A percentile compares a stretch with the other conserved stretches of the same genome.
These are phyloP conservation scores for Hibiscus syriacus DNA, from an alignment of 345 rosid genomes.

Conservation along the genomic window DNA sequence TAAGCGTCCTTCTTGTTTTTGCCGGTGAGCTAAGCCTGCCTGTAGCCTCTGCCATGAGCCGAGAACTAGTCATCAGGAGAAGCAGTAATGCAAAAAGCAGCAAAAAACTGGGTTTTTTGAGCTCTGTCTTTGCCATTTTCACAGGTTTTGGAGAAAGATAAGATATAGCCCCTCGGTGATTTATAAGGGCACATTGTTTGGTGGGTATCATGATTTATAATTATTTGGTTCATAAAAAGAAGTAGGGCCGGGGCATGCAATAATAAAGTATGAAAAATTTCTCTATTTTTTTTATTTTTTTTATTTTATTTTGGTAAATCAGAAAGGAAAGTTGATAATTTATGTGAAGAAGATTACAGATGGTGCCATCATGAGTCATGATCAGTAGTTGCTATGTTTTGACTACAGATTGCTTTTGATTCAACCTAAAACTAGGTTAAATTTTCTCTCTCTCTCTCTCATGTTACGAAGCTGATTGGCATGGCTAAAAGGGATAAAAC, in stretches of 20 bases:
- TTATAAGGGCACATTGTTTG: conserved; percentile 10
- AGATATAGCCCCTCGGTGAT: not conserved
- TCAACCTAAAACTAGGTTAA: not conserved
- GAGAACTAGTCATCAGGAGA: not conserved
- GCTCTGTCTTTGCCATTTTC: conserved; percentile 10
- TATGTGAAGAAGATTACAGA: not conserved
- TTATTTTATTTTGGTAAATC: conserved; percentile 2
- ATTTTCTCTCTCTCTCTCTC: no score
- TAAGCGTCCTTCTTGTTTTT: not conserved
- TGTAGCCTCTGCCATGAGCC: not conserved
- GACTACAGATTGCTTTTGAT: not conserved
- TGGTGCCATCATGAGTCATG: not conserved
- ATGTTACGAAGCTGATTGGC: no score
- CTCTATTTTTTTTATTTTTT: no score
- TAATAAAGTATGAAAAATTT: not conserved
- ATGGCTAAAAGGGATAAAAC: not conserved
- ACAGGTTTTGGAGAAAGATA: not conserved
- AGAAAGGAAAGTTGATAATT: not conserved
- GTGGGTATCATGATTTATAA: conserved; percentile 1
- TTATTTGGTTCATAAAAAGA: not conserved
- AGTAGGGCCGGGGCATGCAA: conserved; percentile 1
- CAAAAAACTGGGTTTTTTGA: conserved; percentile 1
- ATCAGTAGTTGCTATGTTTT: not conserved
- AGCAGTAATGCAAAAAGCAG: not conserved
- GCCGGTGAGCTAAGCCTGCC: not conserved